Evolutionary conservation across 768 basidiomycete species (phyloP).

Genomic region (Auricularia heimuer): DNA sequence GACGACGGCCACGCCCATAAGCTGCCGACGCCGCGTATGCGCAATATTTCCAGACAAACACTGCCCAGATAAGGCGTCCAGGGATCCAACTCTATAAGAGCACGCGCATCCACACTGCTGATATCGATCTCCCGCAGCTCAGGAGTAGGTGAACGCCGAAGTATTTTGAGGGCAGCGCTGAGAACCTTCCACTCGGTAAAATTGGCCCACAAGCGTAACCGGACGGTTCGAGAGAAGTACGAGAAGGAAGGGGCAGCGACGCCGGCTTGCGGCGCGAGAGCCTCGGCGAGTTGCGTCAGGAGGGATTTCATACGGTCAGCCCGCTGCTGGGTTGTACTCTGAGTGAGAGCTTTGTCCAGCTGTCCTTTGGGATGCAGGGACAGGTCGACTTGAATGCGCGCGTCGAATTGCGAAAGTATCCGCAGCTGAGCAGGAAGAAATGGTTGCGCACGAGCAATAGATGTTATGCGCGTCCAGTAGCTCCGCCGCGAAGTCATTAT

Average conservation of each 20-base stretch:
- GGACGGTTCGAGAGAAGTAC: neutral
- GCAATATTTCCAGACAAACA: neutral
- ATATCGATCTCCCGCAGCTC: neutral
- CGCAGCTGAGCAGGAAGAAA: neutral
- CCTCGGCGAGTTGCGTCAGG: neutral
- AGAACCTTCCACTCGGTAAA: neutral
- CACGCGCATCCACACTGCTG: neutral
- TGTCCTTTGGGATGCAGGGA: neutral
- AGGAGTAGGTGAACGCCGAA: neutral
- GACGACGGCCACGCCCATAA: neutral
- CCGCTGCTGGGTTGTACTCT: neutral
- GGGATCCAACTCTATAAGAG: neutral
- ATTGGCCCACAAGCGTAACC: neutral
- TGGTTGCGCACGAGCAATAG: neutral
- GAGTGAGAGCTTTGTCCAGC: neutral
- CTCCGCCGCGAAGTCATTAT: neutral
- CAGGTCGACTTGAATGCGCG: neutral
- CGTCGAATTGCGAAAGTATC: neutral
- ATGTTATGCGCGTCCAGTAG: neutral
- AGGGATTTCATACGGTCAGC: neutral
- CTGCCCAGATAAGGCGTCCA: neutral
- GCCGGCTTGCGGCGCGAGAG: neutral
- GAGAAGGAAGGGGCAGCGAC: neutral
- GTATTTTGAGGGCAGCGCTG: neutral
- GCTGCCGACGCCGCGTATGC: neutral